Conservation (phyloP, 129 eudicot species). For the Artemisia argyi region DNA sequence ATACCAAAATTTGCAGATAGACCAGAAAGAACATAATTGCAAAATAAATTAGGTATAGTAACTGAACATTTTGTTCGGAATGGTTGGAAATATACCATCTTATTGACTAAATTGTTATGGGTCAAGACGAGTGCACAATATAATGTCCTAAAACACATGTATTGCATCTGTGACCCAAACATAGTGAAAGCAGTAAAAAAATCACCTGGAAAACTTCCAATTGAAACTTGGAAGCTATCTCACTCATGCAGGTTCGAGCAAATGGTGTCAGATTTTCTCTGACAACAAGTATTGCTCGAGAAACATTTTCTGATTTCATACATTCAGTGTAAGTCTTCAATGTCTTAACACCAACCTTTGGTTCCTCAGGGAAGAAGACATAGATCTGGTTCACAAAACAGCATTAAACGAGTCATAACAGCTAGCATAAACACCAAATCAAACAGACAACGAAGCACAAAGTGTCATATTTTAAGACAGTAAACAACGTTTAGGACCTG, state of each 20-base stretch:
- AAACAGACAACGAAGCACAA: neutral
- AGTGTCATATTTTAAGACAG: neutral
- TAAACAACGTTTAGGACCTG: slow-evolving; percentile 39
- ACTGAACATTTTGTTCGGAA: too few species aligned
- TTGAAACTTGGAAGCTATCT: slow-evolving; percentile 65
- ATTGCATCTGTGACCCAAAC: neutral
- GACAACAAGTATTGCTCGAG: slow-evolving; percentile 73
- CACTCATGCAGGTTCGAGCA: slow-evolving; percentile 68
- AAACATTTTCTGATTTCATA: slow-evolving; percentile 78
- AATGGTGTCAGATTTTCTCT: slow-evolving; percentile 72
- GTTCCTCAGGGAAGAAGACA: slow-evolving; percentile 82
- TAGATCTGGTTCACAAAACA: slow-evolving; percentile 50
- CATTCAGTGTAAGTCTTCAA: slow-evolving; percentile 71
- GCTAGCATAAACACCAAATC: too few species aligned
- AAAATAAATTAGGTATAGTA: too few species aligned
- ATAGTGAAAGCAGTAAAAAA: neutral
- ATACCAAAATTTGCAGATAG: too few species aligned
- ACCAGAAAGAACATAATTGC: too few species aligned
- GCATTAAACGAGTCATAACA: neutral
- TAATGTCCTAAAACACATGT: neutral
- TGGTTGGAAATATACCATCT: neutral
- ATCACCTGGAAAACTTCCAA: slow-evolving; percentile 87
- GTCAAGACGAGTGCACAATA: neutral
- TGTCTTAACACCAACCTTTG: slow-evolving; percentile 84
- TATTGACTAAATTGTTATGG: neutral